Evolutionary conservation across 2,329 filamentous ascomycete species (phyloP), one percentile per base, ranked within the genome.

Genomic region (Aspergillus tanneri): DNA sequence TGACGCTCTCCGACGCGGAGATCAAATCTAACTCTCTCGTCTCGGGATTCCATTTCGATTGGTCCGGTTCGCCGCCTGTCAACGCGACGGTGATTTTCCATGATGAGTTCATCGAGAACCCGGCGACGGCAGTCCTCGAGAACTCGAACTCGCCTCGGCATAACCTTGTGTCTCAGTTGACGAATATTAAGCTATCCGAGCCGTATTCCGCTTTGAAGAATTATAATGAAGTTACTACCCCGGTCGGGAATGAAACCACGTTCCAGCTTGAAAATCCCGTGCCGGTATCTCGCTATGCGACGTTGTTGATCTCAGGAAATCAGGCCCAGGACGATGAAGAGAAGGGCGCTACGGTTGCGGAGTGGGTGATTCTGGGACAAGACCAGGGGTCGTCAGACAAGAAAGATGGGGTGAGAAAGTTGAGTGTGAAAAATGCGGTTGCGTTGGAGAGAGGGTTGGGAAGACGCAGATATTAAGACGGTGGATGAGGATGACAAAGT

Each of bases 11-110:
- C 0, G 67, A 82, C 38, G 28, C 49, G 0, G 55, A 63, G 9
- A 39, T 48, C 6, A 63, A 62, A 5, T 49, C 58, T 12, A 51
- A 52, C 19, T 63, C 38, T 2, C 14, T n/a, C 14, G 43, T 75
- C 16, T 66, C 66, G 0, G 73, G 72, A 1, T 72, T 86, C 47
- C 69, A 70, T 38, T 84, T 85, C 61, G 80, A 84, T 62, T 86
- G 80, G 82, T 81, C 77, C 0, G 69, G 77, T 42, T 67, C 73
- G 2, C 82, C 82, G 0, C 82, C 83, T 0, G 59, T 64, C 2
- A 75, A 73, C 47, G 84, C 76, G 43, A 72, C 68, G 1, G 73
- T 86, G 2, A 71, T 76, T 8, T 78, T 86, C 62, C 77, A 75
- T 54, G 82, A 84, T 58, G 56, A 63, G 7, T 71, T 72, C 0